Evolutionary conservation across 2,329 filamentous ascomycete genomes (phyloP), one percentile per base, ranked within the genome.

Genomic region (Fusarium bulbicola): DNA sequence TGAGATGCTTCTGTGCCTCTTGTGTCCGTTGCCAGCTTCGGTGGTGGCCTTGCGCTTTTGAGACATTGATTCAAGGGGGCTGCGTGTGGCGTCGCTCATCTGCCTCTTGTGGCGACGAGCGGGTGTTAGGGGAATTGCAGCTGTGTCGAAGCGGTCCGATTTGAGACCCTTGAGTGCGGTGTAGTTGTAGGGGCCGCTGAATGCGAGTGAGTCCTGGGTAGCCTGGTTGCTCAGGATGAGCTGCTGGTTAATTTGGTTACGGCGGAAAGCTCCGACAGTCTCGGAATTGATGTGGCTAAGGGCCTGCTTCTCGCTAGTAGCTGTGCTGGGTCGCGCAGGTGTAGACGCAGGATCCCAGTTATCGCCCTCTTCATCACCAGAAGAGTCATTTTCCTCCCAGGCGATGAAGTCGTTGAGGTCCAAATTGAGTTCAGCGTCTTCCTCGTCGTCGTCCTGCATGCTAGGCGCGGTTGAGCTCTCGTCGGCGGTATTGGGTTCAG

Each of bases 221-320:
- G 88, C 88, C 76, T 89, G 87, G 77, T 87, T 88, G 81, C 88
- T 90, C 71, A 88, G 81, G 66, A 90, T 89, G 67, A 90, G 83
- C 74, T 89, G 87, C 78, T 89, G 86, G 78, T 89, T 89, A 85
- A 85, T 90, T 79, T 89, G 90, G 80, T 89, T 91, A 72, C 86
- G 89, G 63, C 93, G 93, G 86, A 96, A 97, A 3, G 93, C 92
- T 42, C 92, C 92, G 40, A 96, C 93, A 20, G 92, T 89, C 63
- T 91, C 89, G 14, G 86, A 82, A 66, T 89, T 89, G 73, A 90
- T 89, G 76, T 92, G 90, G 43, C 95, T 89, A 16, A 82, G 79
- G 14, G 84, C 79, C 42, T 86, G 83, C 24, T 81, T 80, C 71
- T 90, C 86, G 77, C 85, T 85, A 36, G 82, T 81, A 42, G 85